Base-by-base conservation (phyloP, 1,284 basidiomycete genomes). In the Rhodotorula sp. region DNA sequence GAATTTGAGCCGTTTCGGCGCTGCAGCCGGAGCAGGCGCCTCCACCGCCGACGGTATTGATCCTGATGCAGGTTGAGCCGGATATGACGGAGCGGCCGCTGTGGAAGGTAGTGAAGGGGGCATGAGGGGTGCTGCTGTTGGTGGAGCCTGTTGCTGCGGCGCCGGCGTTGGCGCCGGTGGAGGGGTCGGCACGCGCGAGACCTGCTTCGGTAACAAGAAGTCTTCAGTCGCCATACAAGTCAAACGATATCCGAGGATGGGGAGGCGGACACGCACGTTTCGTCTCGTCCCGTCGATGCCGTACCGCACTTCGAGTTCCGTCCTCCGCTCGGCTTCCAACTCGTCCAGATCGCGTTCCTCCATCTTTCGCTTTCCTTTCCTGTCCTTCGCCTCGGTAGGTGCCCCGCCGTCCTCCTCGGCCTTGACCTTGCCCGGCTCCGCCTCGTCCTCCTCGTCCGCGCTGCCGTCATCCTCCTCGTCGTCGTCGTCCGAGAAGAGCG, bases 401-500 rank as follows among this genome's bases (percentile, higher is more conserved):
- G 5, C 34, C 2, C 31, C 61, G 2, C 31, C 52, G 2, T 38
- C 60, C 5, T 50, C 49, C 23, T 48, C 67, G 10, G n/a, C 38
- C 5, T 68, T 50, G 38, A 45, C 58, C 28, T 31, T 23, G 18
- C 12, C 15, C 3, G 4, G 18, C 60, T 12, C 28, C 3, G 8
- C 60, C 1, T 50, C 66, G 18, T 50, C 66, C 18, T 48, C 16
- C 5, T n/a, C 57, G 6, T 45, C 59, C 38, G 38, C 38, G 12
- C 38, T 43, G 38, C 38, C 38, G 0, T 65, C 38, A 6, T 45
- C 55, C 0, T n/a, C 21, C 2, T 66, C 65, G 5, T 59, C 65
- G 5, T 72, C 70, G 47, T 67, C 60, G 18, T 64, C 60, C 2
- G 68, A 71, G 61, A 76, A 76, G 26, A 75, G 60, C 52, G 69